Base-by-base conservation (phyloP, 345 rosid species). In the Psidium friedrichsthalianum region DNA sequence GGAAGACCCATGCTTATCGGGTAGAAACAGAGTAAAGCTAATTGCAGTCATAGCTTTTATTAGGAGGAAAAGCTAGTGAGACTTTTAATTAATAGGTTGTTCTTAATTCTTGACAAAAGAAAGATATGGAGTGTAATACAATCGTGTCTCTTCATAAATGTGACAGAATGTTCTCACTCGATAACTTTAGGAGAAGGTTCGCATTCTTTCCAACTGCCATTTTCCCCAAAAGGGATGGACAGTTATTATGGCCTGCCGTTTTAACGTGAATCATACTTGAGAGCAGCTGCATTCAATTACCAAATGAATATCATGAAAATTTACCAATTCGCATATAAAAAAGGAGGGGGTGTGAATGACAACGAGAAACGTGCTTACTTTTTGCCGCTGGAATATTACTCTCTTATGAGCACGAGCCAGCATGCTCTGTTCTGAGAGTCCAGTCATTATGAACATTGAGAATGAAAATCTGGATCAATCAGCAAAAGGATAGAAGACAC, bases 221-320 rank as follows among this genome's bases (percentile, higher is more conserved):
- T 2, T 13, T 12, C 3, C 27, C 0, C 1, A 58, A 58, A 2
- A 12, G 8, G 12, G 16, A 0, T 0, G 32, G 32, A 12, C 3
- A 5, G 32, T 25, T 25, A 2, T n/a, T n/a, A 58, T n/a, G 16
- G 69, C 15, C 18, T 0, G 8, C 2, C 8, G 13, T 5, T 58
- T 58, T 58, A n/a, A 57, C 3, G 29, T 22, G 14, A 25, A 11
- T n/a, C 69, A 2, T 5, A 12, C 18, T n/a, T 6, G 40, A 59
- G 5, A 0, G 40, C 0, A 6, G 27, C 18, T 13, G 36, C 6
- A n/a, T 2, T 59, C 74, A 59, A n/a, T 59, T 14, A 61, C 40
- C 74, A 61, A 61, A 14, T 3, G 74, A 6, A 61, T 14, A 10
- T 27, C 16, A n/a, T 5, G 64, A 25, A n/a, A n/a, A 25, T 0